Evolutionary conservation across 2,329 filamentous ascomycete genomes (phyloP), one percentile per base, ranked within the genome.

Genomic region (Ascomycota sp.): DNA sequence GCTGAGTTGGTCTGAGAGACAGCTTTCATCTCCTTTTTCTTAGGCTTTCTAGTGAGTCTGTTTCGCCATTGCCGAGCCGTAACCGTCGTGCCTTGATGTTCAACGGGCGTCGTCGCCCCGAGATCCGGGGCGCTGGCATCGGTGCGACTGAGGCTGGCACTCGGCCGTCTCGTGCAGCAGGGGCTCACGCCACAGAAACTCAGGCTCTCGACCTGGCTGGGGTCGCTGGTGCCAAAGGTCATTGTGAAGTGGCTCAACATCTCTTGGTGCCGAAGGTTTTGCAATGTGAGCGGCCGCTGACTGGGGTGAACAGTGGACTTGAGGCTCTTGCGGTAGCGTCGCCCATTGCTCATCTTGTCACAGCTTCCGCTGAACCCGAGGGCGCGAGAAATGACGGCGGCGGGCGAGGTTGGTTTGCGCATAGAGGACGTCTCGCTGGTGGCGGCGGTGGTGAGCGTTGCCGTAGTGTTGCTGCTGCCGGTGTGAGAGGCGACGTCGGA

Each of bases 251-350:
- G 44, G 33, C 49, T 49, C 23, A 64, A 48, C 43, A 58, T 49
- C 44, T 61, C 53, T 40, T 61, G 59, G 39, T 63, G 55, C 32
- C 50, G 47, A 12, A 61, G 46, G 42, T 62, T 61, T 30, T 55
- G 48, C 32, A 52, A 47, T 7, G 55, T 60, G 29, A 61, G 46
- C 19, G 56, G 55, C 38, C 53, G 48, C 43, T 61, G 55, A 44
- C 55, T 53, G 6, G 57, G 57, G 39, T 62, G 56, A 12, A 44
- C n/a, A n/a, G n/a, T 33, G 29, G 43, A 41, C n/a, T 46, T 45
- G 34, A 45, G 47, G 33, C 29, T 27, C 23, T 19, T 46, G n/a
- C n/a, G n/a, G n/a, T n/a, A n/a, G n/a, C n/a, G n/a, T n/a, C n/a
- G n/a, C n/a, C n/a, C n/a, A n/a, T n/a, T n/a, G n/a, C n/a, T n/a